phyloP scores from a whole-genome alignment of 768 basidiomycete species.

The Chalciporus sphaerocephalus region DNA sequence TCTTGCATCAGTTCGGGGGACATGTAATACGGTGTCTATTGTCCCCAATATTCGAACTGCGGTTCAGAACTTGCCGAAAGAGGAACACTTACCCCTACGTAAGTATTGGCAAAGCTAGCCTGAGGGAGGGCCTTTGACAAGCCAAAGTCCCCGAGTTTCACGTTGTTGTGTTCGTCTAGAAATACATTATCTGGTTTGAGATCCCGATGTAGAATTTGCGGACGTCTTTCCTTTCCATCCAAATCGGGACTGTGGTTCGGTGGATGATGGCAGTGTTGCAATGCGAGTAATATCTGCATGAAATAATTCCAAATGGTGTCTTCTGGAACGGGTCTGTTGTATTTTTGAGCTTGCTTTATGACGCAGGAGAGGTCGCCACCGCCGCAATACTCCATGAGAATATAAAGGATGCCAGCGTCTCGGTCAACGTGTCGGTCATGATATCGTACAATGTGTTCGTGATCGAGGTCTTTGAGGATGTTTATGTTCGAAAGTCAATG shows the following conservation, averaged over 20 bases:
- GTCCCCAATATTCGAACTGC: constrained; percentile 37
- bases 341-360: constrained; percentile 73
- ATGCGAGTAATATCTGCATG: constrained; percentile 83
- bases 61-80: not conserved
- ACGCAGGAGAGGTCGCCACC: constrained; percentile 89
- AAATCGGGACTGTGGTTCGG: constrained; percentile 31
- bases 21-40: constrained; percentile 99
- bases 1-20: constrained; percentile 98
- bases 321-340: constrained; percentile 75
- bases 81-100: constrained; percentile 75
- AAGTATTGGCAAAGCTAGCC: constrained; percentile 90
- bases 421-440: constrained; percentile 90
- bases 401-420: constrained; percentile 87
- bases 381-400: constrained; percentile 98
- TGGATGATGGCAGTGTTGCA: constrained; percentile 92
- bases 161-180: constrained; percentile 74
- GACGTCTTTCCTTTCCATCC: constrained; percentile 51
- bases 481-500: constrained; percentile 49
- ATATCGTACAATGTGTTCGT: constrained; percentile 95
- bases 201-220: constrained; percentile 89
- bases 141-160: constrained; percentile 97
- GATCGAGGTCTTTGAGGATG: constrained; percentile 92
- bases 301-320: constrained; percentile 96
- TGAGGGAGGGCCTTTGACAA: constrained; percentile 87
- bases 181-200: constrained; percentile 99